These are phyloP conservation scores for Hygrocybe coccinea DNA, from an alignment of 768 basidiomycete genomes.

Conservation along the genomic window DNA sequence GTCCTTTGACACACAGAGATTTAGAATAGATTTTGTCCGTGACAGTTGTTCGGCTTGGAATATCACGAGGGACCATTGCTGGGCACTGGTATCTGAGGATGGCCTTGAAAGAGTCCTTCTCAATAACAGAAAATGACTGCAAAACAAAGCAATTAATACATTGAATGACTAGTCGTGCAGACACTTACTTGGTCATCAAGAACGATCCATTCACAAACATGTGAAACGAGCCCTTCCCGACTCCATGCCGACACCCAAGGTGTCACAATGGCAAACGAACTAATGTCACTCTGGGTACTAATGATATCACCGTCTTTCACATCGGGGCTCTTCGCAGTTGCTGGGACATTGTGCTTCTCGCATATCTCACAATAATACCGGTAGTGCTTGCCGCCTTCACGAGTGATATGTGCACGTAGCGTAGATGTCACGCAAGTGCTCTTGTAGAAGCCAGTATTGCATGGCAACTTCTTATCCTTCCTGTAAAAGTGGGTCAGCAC, in stretches of 20 bases:
- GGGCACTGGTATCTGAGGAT: not conserved
- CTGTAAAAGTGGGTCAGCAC: not conserved
- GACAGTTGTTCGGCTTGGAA: not conserved
- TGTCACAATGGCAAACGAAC: not conserved
- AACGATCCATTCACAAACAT: not conserved
- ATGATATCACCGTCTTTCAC: no score
- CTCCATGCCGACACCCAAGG: not conserved
- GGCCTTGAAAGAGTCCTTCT: not conserved
- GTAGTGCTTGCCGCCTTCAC: not conserved
- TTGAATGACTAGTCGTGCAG: not conserved
- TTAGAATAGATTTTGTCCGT: not conserved
- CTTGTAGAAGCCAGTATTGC: not conserved
- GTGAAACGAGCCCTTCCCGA: not conserved
- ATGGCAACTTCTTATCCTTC: not conserved
- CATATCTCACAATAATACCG: not conserved
- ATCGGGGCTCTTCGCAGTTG: not conserved
- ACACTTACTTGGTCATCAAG: not conserved
- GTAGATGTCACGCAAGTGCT: not conserved
- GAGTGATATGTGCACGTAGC: not conserved
- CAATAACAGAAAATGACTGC: not conserved
- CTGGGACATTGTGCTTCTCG: not conserved
- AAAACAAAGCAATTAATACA: not conserved
- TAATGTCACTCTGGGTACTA: not conserved
- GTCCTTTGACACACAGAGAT: not conserved
- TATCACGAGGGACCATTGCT: not conserved